phyloP scores from a whole-genome alignment of 1,284 basidiomycete genomes.

The Apiotrichum laibachii region DNA sequence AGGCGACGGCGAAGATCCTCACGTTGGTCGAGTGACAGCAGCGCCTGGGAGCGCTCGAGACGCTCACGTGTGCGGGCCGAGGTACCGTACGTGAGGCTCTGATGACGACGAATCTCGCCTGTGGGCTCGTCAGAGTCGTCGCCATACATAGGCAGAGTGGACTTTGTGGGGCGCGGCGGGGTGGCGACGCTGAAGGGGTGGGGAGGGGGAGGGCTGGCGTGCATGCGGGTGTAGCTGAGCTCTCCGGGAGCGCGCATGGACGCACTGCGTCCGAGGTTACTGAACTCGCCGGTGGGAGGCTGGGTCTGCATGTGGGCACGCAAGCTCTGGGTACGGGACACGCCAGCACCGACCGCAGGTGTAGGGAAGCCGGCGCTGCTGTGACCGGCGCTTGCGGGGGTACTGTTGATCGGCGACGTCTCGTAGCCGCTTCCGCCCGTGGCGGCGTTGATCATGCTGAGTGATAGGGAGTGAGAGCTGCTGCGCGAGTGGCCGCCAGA shows the following conservation, averaged over 20 bases:
- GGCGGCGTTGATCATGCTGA: conserved; percentile 29
- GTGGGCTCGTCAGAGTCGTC: conserved; percentile 13
- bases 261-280: conserved; percentile 37
- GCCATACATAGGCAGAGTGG: conserved; percentile 33
- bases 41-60: conserved; percentile 41
- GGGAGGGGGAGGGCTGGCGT: conserved; percentile 21
- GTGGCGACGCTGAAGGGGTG: conserved; percentile 39
- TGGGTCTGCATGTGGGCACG: conserved; percentile 33
- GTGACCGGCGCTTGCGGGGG: conserved; percentile 13
- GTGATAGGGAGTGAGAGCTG: conserved; percentile 39
- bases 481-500: conserved; percentile 29
- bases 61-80: conserved; percentile 39
- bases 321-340: conserved; percentile 45
- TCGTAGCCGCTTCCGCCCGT: conserved; percentile 5
- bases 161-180: conserved; percentile 40
- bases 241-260: conserved; percentile 41
- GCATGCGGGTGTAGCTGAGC: conserved; percentile 22
- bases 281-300: conserved; percentile 26
- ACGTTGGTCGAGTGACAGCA: conserved; percentile 43
- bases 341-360: conserved; percentile 20
- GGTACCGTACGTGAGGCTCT: conserved; percentile 46
- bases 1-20: conserved; percentile 30
- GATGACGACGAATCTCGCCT: conserved; percentile 46
- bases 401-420: conserved; percentile 15
- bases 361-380: conserved; percentile 7